Conservation (phyloP, 805 yeast species). For the Metschnikowia peoriensis region DNA sequence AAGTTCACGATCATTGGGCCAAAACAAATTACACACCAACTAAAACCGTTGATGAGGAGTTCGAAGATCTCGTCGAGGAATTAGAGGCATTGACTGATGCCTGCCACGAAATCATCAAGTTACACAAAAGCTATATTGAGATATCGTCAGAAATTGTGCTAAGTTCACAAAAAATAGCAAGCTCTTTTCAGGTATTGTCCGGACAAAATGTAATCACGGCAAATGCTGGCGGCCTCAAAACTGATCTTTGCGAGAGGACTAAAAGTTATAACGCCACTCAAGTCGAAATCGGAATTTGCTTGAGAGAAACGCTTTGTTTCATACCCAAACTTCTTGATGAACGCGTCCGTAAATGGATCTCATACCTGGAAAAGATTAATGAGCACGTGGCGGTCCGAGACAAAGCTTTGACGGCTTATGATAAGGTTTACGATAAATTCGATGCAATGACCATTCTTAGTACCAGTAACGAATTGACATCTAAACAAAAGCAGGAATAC, state of each 20-base stretch:
- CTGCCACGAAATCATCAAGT: conserved; percentile 10
- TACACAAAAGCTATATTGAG: conserved; percentile 8
- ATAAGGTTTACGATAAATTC: conserved; percentile 28
- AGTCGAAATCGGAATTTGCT: conserved; percentile 13
- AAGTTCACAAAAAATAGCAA: conserved; percentile 21
- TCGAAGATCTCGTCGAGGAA: conserved; percentile 25
- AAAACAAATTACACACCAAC: conserved; percentile 6
- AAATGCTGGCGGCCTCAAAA: background rate
- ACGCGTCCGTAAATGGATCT: conserved; percentile 18
- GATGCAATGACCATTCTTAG: conserved; percentile 31
- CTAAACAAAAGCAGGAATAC: conserved; percentile 29
- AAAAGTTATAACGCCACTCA: conserved; percentile 20
- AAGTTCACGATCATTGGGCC: conserved; percentile 13
- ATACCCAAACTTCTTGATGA: conserved; percentile 12
- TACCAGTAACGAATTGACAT: conserved; percentile 32
- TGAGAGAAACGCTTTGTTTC: conserved; percentile 10
- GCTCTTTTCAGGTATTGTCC: conserved; percentile 22
- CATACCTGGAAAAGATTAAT: conserved; percentile 23
- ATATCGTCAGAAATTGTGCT: conserved; percentile 15
- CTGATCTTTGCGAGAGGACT: conserved; percentile 21
- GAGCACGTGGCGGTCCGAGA: conserved; percentile 29
- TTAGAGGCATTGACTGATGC: conserved; percentile 19
- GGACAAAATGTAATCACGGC: conserved; percentile 1
- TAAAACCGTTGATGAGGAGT: conserved; percentile 37
- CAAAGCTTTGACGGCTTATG: conserved; percentile 37